A percentile compares a stretch with the other conserved stretches of the same genome.
Evolutionary conservation across 352 stramenopile genomes (phyloP).

Genomic region (Phytophthora pinifolia): DNA sequence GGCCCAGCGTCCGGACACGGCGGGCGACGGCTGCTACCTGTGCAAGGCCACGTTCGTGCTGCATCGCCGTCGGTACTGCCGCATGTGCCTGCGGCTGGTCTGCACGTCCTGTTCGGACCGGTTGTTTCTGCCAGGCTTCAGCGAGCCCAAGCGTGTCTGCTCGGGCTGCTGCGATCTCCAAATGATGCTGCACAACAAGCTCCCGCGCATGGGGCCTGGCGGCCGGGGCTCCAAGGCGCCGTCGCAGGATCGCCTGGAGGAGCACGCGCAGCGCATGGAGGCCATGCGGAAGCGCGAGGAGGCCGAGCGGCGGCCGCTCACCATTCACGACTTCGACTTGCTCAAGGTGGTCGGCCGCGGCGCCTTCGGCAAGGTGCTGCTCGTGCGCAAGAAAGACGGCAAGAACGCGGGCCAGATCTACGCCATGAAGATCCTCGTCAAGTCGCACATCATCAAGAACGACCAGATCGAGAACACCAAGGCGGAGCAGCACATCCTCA

Average conservation of each 20-base stretch:
- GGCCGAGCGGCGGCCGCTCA: conserved; percentile 66
- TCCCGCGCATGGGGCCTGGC: conserved; percentile 54
- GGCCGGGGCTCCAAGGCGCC: conserved; percentile 28
- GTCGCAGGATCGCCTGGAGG: conserved; percentile 62
- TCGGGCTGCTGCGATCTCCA: conserved; percentile 85
- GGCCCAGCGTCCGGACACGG: conserved; percentile 26
- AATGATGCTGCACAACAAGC: conserved; percentile 88
- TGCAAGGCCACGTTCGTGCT: conserved; percentile 83
- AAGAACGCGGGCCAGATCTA: conserved; percentile 88
- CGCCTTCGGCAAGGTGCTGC: conserved; percentile 95
- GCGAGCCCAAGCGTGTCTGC: conserved; percentile 85
- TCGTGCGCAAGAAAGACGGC: conserved; percentile 92
- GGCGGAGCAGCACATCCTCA: conserved; percentile 88
- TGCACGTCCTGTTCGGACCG: conserved; percentile 87
- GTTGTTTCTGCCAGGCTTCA: conserved; percentile 85
- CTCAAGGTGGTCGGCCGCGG: conserved; percentile 95
- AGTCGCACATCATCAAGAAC: conserved; percentile 92
- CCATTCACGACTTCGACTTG: conserved; percentile 94
- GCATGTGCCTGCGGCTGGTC: conserved; percentile 84
- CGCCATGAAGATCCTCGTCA: conserved; percentile 95
- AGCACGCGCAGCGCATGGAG: conserved; percentile 69
- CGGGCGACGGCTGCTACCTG: conserved; percentile 76
- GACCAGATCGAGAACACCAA: conserved; percentile 94
- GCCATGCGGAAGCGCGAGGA: conserved; percentile 83
- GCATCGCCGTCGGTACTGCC: conserved; percentile 79